These are phyloP conservation scores for Candida suzukii DNA, from an alignment of 805 yeast species.

Conservation along the genomic window DNA sequence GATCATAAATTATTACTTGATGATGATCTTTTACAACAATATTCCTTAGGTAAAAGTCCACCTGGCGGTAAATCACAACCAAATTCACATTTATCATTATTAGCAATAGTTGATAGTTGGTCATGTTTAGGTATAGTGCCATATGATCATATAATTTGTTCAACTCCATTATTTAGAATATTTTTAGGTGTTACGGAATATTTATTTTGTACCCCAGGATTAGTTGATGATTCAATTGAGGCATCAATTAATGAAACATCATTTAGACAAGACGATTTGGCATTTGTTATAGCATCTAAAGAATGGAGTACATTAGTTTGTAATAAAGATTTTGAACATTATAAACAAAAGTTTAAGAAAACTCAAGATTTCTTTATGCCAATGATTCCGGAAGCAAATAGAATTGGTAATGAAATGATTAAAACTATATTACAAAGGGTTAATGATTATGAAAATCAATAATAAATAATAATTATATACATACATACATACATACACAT, in stretches of 20 bases:
- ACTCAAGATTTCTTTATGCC: conserved; percentile 82
- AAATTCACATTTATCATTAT: conserved; percentile 81
- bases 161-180: conserved; percentile 89
- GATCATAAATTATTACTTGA: conserved; percentile 65
- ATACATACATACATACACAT: background rate
- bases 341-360: conserved; percentile 63
- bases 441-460: conserved; percentile 11
- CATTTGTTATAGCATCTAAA: conserved; percentile 87
- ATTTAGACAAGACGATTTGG: conserved; percentile 85
- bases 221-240: conserved; percentile 72
- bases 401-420: conserved; percentile 91
- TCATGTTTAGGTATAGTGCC: conserved; percentile 77
- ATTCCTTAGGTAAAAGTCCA: conserved; percentile 66
- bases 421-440: conserved; percentile 51
- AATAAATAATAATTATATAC: background rate
- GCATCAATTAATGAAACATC: conserved; percentile 60
- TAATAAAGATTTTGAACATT: conserved; percentile 66
- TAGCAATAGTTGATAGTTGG: conserved; percentile 96
- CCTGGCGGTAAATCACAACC: conserved; percentile 60
- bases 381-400: conserved; percentile 83
- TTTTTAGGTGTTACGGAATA: conserved; percentile 93
- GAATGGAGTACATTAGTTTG: conserved; percentile 80
- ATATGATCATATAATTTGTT: conserved; percentile 93
- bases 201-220: conserved; percentile 74
- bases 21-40: conserved; percentile 71